Evolutionary conservation across 352 stramenopile genomes (phyloP).

Genomic region (Achlya hypogyna): DNA sequence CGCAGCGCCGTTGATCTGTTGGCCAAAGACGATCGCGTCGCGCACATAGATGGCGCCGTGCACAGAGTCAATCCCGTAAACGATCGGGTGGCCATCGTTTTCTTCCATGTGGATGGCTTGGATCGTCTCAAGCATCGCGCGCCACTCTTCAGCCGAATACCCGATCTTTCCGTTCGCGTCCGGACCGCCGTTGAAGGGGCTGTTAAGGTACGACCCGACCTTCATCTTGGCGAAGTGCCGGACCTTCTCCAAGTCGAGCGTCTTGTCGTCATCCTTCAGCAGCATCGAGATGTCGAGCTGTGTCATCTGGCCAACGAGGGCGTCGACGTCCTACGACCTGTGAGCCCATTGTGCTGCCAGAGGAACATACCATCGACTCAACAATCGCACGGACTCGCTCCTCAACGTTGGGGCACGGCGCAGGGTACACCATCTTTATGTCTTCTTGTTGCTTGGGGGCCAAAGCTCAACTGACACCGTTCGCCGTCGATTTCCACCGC

Average conservation of each 20-base stretch:
- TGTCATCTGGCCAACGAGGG: conserved; percentile 80
- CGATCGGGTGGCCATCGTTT: conserved; percentile 49
- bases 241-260: conserved; percentile 49
- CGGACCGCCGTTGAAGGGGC: conserved; percentile 26
- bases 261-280: conserved; percentile 35
- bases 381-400: background rate
- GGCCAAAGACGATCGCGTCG: conserved; percentile 70
- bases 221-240: conserved; percentile 63
- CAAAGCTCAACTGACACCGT: background rate
- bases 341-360: background rate
- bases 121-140: conserved; percentile 56
- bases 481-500: background rate
- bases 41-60: conserved; percentile 86
- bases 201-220: conserved; percentile 87
- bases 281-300: conserved; percentile 85
- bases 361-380: background rate
- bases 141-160: conserved; percentile 63
- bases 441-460: background rate
- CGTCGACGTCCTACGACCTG: background rate
- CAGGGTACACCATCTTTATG: background rate
- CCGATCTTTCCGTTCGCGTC: conserved; percentile 25
- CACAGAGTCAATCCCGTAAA: conserved; percentile 86
- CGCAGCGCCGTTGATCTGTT: conserved; percentile 81
- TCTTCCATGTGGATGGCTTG: conserved; percentile 59
- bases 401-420: background rate